phyloP scores from a whole-genome alignment of 139 green algal species.

The Astrephomene gubernaculifera region DNA sequence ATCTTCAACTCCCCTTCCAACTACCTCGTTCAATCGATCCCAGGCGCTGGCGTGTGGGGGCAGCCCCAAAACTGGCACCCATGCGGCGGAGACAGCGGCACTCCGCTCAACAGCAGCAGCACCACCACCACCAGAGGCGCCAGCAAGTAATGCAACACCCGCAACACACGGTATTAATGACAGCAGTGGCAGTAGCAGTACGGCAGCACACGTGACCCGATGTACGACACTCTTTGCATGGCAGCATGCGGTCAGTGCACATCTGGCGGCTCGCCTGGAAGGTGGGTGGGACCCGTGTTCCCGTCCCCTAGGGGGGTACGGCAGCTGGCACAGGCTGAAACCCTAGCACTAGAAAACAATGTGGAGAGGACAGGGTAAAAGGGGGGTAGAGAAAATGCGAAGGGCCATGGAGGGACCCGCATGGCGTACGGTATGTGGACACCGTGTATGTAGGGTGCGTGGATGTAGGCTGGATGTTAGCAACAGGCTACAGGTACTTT shows the following conservation, averaged over 20 bases:
- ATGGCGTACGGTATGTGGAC: too few species aligned
- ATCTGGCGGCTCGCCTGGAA: constrained; percentile 78
- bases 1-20: too few species aligned
- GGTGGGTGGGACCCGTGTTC: too few species aligned
- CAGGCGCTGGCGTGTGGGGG: constrained; percentile 44
- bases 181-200: background rate
- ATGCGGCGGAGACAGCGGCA: constrained; percentile 37
- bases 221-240: constrained; percentile 50
- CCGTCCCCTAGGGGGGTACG: background rate
- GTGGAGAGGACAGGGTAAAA: too few species aligned
- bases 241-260: constrained; percentile 80
- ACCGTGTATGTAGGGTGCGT: background rate
- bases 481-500: too few species aligned
- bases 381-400: too few species aligned
- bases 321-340: too few species aligned
- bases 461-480: background rate
- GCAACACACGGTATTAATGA: too few species aligned
- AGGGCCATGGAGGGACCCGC: too few species aligned
- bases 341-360: too few species aligned
- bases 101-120: background rate
- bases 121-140: background rate
- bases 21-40: too few species aligned
- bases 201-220: background rate
- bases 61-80: background rate
- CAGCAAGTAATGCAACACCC: too few species aligned